Conservation (phyloP, 495 filamentous ascomycete genomes). For the Echria macrotheca region DNA sequence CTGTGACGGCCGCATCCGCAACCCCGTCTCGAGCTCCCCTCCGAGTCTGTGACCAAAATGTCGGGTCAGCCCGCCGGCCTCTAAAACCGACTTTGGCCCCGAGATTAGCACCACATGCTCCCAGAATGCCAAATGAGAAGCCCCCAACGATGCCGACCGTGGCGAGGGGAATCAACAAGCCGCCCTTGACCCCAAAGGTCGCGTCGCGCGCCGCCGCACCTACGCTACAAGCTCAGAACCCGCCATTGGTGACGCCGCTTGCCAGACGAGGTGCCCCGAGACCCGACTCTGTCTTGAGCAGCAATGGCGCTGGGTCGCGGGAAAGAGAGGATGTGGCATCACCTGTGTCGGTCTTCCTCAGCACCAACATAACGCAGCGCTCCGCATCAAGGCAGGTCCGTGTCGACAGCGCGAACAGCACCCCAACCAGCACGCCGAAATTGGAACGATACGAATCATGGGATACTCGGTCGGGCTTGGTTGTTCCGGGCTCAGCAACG, state of each 20-base stretch:
- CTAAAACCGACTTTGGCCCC: constrained; percentile 30
- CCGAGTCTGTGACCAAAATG: constrained; percentile 39
- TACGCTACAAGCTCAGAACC: constrained; percentile 25
- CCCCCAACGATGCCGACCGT: constrained; percentile 35
- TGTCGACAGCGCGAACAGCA: constrained; percentile 58
- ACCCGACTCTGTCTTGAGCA: constrained; percentile 7
- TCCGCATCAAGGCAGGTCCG: constrained; percentile 61
- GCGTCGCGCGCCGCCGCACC: constrained; percentile 26
- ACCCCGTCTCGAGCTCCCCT: constrained; percentile 21
- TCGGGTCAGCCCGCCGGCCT: constrained; percentile 22
- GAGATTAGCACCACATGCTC: constrained; percentile 20
- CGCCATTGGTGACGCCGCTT: constrained; percentile 31
- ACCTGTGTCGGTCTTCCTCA: constrained; percentile 52
- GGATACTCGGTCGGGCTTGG: constrained; percentile 35
- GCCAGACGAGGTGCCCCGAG: constrained; percentile 21
- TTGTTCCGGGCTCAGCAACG: constrained; percentile 22
- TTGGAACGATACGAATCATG: constrained; percentile 36
- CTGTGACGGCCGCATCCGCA: constrained; percentile 3
- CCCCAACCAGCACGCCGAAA: constrained; percentile 52
- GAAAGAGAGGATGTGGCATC: constrained; percentile 30
- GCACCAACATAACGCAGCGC: constrained; percentile 64
- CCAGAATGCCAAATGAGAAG: constrained; percentile 30
- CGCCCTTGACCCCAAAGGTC: constrained; percentile 44
- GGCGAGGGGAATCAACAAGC: constrained; percentile 34
- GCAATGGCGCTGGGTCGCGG: constrained; percentile 9